Evolutionary conservation across 352 stramenopile species (phyloP).

Genomic region (Elongisporangium prolatum): DNA sequence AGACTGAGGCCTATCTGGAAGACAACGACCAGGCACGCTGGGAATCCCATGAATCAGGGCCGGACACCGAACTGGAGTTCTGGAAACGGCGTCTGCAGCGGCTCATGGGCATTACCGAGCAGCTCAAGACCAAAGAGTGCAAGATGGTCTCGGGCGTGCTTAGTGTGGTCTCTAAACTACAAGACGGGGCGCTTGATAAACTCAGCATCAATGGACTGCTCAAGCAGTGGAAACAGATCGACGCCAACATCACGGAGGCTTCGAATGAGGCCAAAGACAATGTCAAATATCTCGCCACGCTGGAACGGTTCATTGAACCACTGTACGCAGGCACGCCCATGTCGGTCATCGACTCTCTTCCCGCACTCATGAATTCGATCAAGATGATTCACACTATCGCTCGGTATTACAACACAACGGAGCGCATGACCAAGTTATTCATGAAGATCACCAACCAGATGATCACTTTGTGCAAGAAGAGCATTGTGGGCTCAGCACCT

Average conservation of each 20-base stretch:
- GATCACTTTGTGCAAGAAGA: conserved; percentile 77
- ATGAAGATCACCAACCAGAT: conserved; percentile 92
- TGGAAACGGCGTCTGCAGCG: conserved; percentile 81
- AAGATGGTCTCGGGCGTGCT: conserved; percentile 84
- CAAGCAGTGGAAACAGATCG: conserved; percentile 84
- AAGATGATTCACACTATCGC: conserved; percentile 91
- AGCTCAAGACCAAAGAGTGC: conserved; percentile 87
- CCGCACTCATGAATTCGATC: conserved; percentile 86
- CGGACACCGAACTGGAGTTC: conserved; percentile 83
- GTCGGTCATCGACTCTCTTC: conserved; percentile 68
- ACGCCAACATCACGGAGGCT: conserved; percentile 83
- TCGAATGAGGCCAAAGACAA: conserved; percentile 86
- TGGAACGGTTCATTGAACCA: conserved; percentile 85
- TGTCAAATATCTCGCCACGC: conserved; percentile 79
- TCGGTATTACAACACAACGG: conserved; percentile 87
- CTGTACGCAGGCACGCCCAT: conserved; percentile 58
- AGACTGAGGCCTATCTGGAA: conserved; percentile 83
- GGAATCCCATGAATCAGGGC: conserved; percentile 80
- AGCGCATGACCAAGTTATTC: conserved; percentile 89
- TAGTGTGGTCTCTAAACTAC: conserved; percentile 76
- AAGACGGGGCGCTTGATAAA: conserved; percentile 59
- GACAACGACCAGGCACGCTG: conserved; percentile 76
- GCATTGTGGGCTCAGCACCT: conserved; percentile 47
- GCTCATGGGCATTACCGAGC: conserved; percentile 85
- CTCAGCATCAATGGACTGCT: conserved; percentile 58